Percentiles rank a stretch among this genome's conserved stretches.
Evolutionary conservation across 352 stramenopile species (phyloP).

Genomic region (Phytophthora fragariae): DNA sequence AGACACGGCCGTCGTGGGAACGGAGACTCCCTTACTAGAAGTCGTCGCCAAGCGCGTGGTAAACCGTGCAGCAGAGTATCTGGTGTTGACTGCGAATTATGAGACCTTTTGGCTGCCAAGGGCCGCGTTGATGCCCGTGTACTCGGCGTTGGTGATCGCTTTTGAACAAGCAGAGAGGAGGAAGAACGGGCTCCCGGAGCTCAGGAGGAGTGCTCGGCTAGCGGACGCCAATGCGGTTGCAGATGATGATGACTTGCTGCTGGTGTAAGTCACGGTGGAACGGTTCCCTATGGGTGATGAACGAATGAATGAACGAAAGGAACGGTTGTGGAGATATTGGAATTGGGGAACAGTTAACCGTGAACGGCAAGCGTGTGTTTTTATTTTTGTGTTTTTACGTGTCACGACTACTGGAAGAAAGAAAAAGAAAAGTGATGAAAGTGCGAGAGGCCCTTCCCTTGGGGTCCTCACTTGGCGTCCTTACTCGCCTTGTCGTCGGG

Average conservation of each 20-base stretch:
- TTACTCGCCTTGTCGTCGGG: too few species aligned
- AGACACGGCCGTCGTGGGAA: too few species aligned
- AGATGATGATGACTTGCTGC: neutral
- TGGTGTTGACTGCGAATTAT: neutral
- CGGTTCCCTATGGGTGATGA: neutral
- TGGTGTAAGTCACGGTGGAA: neutral
- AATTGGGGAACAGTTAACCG: too few species aligned
- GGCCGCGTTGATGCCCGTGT: neutral
- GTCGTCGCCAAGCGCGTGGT: neutral
- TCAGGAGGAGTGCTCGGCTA: neutral
- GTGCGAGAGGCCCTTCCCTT: too few species aligned
- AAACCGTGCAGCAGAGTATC: neutral
- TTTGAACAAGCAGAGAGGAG: constrained; percentile 2
- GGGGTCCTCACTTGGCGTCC: too few species aligned
- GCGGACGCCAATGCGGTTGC: neutral
- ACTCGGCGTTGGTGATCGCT: neutral
- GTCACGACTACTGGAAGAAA: too few species aligned
- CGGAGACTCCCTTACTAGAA: neutral
- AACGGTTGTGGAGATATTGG: too few species aligned
- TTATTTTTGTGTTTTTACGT: too few species aligned
- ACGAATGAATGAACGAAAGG: neutral
- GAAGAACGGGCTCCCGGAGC: neutral
- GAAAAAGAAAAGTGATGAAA: too few species aligned
- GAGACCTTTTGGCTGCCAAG: neutral
- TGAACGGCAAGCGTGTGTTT: too few species aligned